A percentile compares a stretch with the other conserved stretches of the same genome.
Conservation (phyloP, 2,329 filamentous ascomycete genomes). For the Ascomycota sp. region DNA sequence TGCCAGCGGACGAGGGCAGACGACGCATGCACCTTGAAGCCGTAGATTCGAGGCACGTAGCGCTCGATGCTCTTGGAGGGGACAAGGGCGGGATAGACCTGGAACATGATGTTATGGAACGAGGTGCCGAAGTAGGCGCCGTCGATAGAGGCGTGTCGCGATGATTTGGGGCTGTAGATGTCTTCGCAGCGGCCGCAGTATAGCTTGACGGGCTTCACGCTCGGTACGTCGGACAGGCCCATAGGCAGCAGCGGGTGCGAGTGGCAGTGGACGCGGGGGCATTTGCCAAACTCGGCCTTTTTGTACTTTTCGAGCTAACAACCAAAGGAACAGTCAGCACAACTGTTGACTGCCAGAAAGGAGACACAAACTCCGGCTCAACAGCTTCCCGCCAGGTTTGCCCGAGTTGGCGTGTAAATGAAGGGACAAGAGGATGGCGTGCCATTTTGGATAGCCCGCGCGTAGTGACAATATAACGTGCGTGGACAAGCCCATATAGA, state of each 20-base stretch:
- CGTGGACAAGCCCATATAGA: slow-evolving; percentile 88
- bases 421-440: slow-evolving; percentile 8
- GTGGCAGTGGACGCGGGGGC: slow-evolving; percentile 86
- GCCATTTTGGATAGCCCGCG: slow-evolving; percentile 93
- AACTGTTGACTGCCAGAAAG: not conserved
- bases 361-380: too few species aligned
- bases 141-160: slow-evolving; percentile 83
- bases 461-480: slow-evolving; percentile 91
- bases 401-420: not conserved
- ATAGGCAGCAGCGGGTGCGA: slow-evolving; percentile 85
- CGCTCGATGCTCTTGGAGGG: slow-evolving; percentile 70
- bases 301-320: slow-evolving; percentile 92
- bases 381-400: too few species aligned
- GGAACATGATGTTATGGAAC: slow-evolving; percentile 98
- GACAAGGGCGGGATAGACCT: slow-evolving; percentile 82
- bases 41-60: slow-evolving; percentile 80
- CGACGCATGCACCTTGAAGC: slow-evolving; percentile 83
- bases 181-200: slow-evolving; percentile 97
- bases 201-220: slow-evolving; percentile 79
- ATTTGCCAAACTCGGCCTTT: slow-evolving; percentile 94
- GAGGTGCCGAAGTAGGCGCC: slow-evolving; percentile 96
- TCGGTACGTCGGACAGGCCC: slow-evolving; percentile 77
- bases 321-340: not conserved
- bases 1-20: slow-evolving; percentile 88
- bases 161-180: slow-evolving; percentile 96